Percentiles rank a stretch among this genome's conserved stretches.
Evolutionary conservation across 371 early-diverging fungal species (phyloP).

Genomic region (Smittium culicis): DNA sequence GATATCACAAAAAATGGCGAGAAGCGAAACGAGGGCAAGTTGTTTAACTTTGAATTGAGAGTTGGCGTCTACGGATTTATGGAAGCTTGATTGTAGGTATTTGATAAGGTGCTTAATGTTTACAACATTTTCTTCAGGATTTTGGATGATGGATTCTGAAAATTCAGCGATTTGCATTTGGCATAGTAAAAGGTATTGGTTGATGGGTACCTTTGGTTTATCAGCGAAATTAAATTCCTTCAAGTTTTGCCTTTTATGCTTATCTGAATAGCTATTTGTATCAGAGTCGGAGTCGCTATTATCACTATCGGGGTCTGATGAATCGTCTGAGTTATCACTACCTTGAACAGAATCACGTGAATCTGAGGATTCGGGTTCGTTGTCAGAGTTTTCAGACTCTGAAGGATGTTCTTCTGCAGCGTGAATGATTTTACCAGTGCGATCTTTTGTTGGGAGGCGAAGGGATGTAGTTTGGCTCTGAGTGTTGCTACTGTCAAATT

Average conservation of each 20-base stretch:
- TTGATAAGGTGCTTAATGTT: constrained; percentile 66
- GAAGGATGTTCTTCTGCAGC: constrained; percentile 19
- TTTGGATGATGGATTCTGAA: too few species aligned
- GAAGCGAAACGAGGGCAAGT: constrained; percentile 64
- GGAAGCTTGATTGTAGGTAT: constrained; percentile 14
- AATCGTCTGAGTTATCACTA: not conserved
- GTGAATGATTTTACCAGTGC: constrained; percentile 20
- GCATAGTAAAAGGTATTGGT: constrained; percentile 41
- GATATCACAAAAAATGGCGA: constrained; percentile 85
- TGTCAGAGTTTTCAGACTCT: constrained; percentile 13
- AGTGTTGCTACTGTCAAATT: constrained; percentile 19
- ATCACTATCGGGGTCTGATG: not conserved
- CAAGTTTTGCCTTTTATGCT: not conserved
- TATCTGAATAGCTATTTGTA: not conserved
- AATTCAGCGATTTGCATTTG: too few species aligned
- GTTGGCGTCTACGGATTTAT: not conserved
- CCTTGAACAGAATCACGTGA: not conserved
- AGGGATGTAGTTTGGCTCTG: not conserved
- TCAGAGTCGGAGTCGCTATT: not conserved
- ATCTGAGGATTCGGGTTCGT: constrained; percentile 11
- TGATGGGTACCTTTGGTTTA: constrained; percentile 20
- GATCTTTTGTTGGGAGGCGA: constrained; percentile 26
- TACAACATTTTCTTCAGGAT: too few species aligned
- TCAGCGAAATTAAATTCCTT: not conserved
- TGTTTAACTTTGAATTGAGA: constrained; percentile 41